phyloP scores from a whole-genome alignment of 1,139 yeast genomes.

The Suhomyces maxii region DNA sequence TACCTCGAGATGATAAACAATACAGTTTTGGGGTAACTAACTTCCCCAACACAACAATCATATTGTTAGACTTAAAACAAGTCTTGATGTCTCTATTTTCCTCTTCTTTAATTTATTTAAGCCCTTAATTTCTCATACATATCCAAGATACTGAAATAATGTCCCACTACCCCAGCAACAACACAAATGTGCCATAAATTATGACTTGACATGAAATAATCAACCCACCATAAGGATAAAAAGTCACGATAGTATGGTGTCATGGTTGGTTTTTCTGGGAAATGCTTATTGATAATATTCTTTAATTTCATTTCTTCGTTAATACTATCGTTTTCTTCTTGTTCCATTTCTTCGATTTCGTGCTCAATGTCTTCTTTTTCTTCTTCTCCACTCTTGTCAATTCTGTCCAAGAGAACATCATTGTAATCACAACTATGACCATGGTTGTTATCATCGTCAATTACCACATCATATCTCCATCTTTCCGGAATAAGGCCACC shows the following conservation, averaged over 20 bases:
- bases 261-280: constrained; percentile 49
- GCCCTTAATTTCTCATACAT: constrained; percentile 49
- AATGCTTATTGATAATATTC: constrained; percentile 50
- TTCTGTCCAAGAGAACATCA: constrained; percentile 38
- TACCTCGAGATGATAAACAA: too few species aligned
- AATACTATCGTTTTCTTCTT: constrained; percentile 8
- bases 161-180: constrained; percentile 82
- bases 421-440: constrained; percentile 19
- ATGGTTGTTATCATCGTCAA: constrained; percentile 38
- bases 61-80: too few species aligned
- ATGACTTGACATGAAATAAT: constrained; percentile 73
- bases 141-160: constrained; percentile 71
- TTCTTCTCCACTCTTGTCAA: constrained; percentile 46
- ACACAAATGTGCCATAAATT: constrained; percentile 94
- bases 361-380: constrained; percentile 41
- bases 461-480: constrained; percentile 67
- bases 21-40: too few species aligned
- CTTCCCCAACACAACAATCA: too few species aligned
- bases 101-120: not conserved
- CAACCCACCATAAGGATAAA: constrained; percentile 82
- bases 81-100: not conserved
- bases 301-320: constrained; percentile 27
- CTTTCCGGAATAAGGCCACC: constrained; percentile 90
- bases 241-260: constrained; percentile 50
- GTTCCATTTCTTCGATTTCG: constrained; percentile 18